These are phyloP conservation scores for Aspergillus ibericus DNA, from an alignment of 2,329 filamentous ascomycete species.

Conservation along the genomic window DNA sequence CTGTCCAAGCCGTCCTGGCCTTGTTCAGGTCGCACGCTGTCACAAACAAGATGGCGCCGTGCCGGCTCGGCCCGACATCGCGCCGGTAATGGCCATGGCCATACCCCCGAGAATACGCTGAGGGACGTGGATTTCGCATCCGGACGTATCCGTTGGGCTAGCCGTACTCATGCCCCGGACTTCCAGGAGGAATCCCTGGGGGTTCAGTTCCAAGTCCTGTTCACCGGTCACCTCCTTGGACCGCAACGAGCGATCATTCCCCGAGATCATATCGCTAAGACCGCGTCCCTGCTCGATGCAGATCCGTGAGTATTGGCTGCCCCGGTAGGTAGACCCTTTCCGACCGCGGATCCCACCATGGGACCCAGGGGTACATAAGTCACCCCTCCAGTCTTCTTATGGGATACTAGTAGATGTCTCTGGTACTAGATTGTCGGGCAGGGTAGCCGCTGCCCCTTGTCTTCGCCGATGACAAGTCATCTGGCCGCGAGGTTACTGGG, in stretches of 20 bases:
- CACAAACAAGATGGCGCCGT: slow-evolving; percentile 36
- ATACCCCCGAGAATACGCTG: slow-evolving; percentile 17
- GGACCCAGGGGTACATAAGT: not conserved
- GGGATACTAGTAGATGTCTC: no score
- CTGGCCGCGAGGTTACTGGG: slow-evolving; percentile 19
- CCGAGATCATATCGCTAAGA: no score
- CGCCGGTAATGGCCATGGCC: slow-evolving; percentile 17
- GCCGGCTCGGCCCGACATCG: slow-evolving; percentile 37
- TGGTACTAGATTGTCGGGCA: not conserved
- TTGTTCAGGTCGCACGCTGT: slow-evolving; percentile 38
- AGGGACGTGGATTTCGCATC: no score
- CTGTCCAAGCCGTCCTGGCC: slow-evolving; percentile 27
- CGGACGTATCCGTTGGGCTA: no score
- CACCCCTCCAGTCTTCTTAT: no score
- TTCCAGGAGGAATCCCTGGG: not conserved
- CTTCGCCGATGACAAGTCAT: slow-evolving; percentile 20
- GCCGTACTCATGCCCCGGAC: not conserved
- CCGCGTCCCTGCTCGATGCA: not conserved
- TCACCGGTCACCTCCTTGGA: not conserved
- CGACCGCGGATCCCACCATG: not conserved
- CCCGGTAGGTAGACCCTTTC: not conserved
- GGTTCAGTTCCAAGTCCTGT: not conserved
- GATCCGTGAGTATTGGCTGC: not conserved
- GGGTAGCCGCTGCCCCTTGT: slow-evolving; percentile 15
- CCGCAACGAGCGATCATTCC: no score